phyloP scores from a whole-genome alignment of 495 filamentous ascomycete genomes.

The Sporormia fimetaria region DNA sequence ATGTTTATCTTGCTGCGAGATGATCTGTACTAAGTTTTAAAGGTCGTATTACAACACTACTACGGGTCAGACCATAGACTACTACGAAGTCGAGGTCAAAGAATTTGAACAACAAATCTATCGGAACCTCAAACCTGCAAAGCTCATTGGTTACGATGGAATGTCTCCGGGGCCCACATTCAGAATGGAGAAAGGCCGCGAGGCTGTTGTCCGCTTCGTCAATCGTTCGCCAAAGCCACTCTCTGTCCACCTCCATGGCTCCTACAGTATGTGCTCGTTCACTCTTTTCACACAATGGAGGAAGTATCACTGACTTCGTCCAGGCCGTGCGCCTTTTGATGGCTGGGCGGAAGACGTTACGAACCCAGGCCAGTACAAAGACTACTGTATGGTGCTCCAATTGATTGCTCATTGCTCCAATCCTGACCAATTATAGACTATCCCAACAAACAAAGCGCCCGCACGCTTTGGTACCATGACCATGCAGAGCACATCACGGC shows the following conservation, averaged over 20 bases:
- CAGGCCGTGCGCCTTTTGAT: conserved; percentile 34
- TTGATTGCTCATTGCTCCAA: neutral
- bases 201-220: conserved; percentile 42
- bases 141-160: conserved; percentile 39
- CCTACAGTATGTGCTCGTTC: conserved; percentile 34
- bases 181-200: conserved; percentile 34
- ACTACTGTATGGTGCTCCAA: conserved; percentile 35
- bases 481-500: conserved; percentile 38
- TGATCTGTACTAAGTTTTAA: conserved; percentile 3
- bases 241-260: conserved; percentile 44
- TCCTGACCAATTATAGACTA: conserved; percentile 30
- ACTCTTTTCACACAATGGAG: neutral
- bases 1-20: neutral
- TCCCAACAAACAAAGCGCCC: conserved; percentile 41
- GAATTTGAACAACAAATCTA: conserved; percentile 36
- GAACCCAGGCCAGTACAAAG: conserved; percentile 41
- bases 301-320: neutral
- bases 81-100: conserved; percentile 39
- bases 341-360: conserved; percentile 48
- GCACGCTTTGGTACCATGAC: conserved; percentile 50
- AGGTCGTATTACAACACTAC: conserved; percentile 22
- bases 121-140: conserved; percentile 34
- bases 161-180: conserved; percentile 40
- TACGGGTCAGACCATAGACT: conserved; percentile 32
- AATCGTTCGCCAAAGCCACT: conserved; percentile 37